These are phyloP conservation scores for Zygotorulaspora sp. DNA, from an alignment of 805 yeast genomes.

Conservation along the genomic window DNA sequence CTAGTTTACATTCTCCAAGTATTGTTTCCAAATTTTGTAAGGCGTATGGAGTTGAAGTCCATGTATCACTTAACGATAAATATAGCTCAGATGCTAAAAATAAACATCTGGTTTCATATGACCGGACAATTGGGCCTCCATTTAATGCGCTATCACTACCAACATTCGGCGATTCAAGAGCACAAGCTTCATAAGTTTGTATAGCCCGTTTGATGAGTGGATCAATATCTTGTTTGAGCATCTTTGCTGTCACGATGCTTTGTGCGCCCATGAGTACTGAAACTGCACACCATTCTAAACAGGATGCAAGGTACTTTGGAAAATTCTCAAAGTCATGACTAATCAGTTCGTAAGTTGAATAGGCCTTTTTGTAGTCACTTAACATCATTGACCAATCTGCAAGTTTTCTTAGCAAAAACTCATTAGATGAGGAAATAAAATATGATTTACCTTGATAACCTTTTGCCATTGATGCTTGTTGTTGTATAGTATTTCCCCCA, in stretches of 20 bases:
- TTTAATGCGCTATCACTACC: constrained; percentile 45
- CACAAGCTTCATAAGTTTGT: constrained; percentile 37
- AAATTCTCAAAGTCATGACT: constrained; percentile 69
- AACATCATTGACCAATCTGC: constrained; percentile 93
- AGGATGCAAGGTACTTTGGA: constrained; percentile 50
- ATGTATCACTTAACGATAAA: constrained; percentile 39
- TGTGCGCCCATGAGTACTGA: constrained; percentile 59
- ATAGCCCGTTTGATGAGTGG: constrained; percentile 35
- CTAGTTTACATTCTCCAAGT: constrained; percentile 44
- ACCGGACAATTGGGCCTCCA: constrained; percentile 36
- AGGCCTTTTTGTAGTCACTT: constrained; percentile 83
- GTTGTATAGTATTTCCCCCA: constrained; percentile 19
- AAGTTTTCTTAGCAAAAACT: constrained; percentile 69
- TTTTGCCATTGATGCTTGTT: constrained; percentile 27
- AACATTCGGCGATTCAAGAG: constrained; percentile 33
- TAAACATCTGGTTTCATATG: constrained; percentile 62
- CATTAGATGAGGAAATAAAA: constrained; percentile 60
- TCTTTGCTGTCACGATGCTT: constrained; percentile 39
- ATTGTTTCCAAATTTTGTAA: constrained; percentile 44
- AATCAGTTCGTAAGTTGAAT: constrained; percentile 74
- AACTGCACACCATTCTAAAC: constrained; percentile 83
- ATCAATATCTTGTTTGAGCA: constrained; percentile 43
- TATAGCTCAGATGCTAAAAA: constrained; percentile 69
- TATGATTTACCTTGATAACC: constrained; percentile 52
- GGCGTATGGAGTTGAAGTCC: constrained; percentile 42